Evolutionary conservation across 768 basidiomycete genomes (phyloP), one percentile per base, ranked within the genome.

Genomic region (Boletus bicolor): DNA sequence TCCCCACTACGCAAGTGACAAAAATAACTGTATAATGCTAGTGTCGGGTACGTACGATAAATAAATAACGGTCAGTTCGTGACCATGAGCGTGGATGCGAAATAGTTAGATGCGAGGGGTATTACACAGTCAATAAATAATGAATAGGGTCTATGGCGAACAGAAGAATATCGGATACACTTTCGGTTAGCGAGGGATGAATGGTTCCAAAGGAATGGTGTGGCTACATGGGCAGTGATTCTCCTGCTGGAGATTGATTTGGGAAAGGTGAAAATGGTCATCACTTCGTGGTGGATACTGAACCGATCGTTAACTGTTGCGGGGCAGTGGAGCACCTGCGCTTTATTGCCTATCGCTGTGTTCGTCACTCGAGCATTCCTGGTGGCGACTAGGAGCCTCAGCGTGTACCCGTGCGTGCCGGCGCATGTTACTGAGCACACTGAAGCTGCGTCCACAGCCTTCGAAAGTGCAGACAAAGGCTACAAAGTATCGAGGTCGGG

Each of bases 381-480:
- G 70, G 46, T 73, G 73, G 54, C 68, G 69, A 49, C 49, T 62
- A 3, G 53, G 51, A 43, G 56, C 56, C 38, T 73, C 77, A 28
- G 72, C 75, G 66, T 91, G 89, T 12, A 87, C 85, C 53, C 89
- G 84, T 56, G 89, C 84, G 69, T 92, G 90, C 54, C 90, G 79
- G 58, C 90, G 86, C 90, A 92, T 92, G 75, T 92, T 92, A 71
- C 88, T 91, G 66, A 91, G 82, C 48, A 91, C 90, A 65, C 88
- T 90, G 72, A 92, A 92, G 67, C 85, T 84, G 43, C 89, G 85
- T 7, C 86, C 86, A 72, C 90, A 92, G 55, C 81, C 82, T 59
- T 85, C 82, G 50, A 83, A 80, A 17, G 89, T 84, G 68, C 90
- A 92, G 43, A 79, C 74, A 72, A 87, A 91, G 9, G 90, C 90